Evolutionary conservation across 2,329 filamentous ascomycete genomes (phyloP).

Genomic region (Sodiomyces alkalinus): DNA sequence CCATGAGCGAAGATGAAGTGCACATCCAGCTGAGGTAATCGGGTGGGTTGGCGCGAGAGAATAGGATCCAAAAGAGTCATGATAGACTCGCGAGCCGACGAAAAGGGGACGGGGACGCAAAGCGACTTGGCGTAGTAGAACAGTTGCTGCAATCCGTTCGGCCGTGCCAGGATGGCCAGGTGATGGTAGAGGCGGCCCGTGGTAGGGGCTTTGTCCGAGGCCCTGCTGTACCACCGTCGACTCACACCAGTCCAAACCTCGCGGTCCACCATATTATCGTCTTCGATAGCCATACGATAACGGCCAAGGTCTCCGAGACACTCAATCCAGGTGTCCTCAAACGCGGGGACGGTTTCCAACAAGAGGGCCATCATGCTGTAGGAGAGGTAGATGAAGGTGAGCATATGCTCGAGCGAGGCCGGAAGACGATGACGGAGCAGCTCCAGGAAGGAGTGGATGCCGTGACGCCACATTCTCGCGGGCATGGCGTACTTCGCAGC

Average conservation of each 20-base stretch:
- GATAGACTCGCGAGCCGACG: slow-evolving; percentile 53
- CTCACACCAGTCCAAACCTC: slow-evolving; percentile 74
- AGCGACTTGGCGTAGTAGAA: slow-evolving; percentile 60
- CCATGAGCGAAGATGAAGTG: slow-evolving; percentile 50
- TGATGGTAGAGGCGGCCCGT: slow-evolving; percentile 79
- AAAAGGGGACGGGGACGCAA: slow-evolving; percentile 52
- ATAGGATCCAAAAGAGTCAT: slow-evolving; percentile 52
- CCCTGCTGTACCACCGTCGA: slow-evolving; percentile 70
- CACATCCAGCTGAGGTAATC: slow-evolving; percentile 33
- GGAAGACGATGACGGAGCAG: slow-evolving; percentile 61
- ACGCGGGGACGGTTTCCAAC: slow-evolving; percentile 70
- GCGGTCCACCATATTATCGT: slow-evolving; percentile 57
- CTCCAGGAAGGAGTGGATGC: slow-evolving; percentile 75
- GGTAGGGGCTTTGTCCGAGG: slow-evolving; percentile 59
- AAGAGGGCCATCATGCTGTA: slow-evolving; percentile 84
- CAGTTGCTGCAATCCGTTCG: slow-evolving; percentile 54
- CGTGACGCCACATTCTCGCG: slow-evolving; percentile 84
- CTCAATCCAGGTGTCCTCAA: slow-evolving; percentile 85
- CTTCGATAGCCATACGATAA: slow-evolving; percentile 83
- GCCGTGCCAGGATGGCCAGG: slow-evolving; percentile 61
- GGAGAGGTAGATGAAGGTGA: slow-evolving; percentile 75
- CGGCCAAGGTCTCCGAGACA: slow-evolving; percentile 76
- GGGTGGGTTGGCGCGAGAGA: slow-evolving; percentile 19
- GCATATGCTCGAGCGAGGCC: slow-evolving; percentile 70
- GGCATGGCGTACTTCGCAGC: slow-evolving; percentile 83